Base-by-base conservation (phyloP, 73 alveolate genomes). In the Paramecium tetraurelia region DNA sequence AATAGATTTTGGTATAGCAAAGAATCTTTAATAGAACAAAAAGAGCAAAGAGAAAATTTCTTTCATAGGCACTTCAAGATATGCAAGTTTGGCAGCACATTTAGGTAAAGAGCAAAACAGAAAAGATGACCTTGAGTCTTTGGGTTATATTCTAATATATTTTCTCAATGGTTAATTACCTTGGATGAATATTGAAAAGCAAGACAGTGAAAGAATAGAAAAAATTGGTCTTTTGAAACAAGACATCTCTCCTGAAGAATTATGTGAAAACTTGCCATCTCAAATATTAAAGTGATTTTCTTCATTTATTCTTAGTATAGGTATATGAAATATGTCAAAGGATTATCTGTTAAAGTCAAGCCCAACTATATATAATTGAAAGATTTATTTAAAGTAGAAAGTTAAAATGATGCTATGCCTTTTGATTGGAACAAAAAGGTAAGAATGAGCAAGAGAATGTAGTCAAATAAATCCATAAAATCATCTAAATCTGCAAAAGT, bases 1-100 rank as follows among this genome's bases (percentile, higher is more conserved):
- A 46, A 80, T 80, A 31, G 90, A 80, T 48, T 80, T 44, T 80
- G 90, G 90, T 38, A 80, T 80, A 43, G 70, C 90, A 24, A 80
- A 80, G 41, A 92, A 93, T 58, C 92, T 93, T 20, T 93, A 83
- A 22, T 58, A 58, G 14, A 50, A 92, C 14, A 90, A 92, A 35
- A 69, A 92, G 31, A 71, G 75, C 48, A 72, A 80, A 80, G 90
- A 48, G 7, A 44, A 80, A 80, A 63, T 80, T 21, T 43, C 90
- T 18, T 80, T 94, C 14, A 94, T 95, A 50, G 98, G 98, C 0
- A 95, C 98, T 14, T 93, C 98, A 10, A 72, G 98, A 35, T 93
- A 95, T 38, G 96, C 95, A 18, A 77, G 95, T 8, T 70, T 92
- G 38, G 93, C 92, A 40, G 97, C 96, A 16, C 97, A 95, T 76